Conservation (phyloP, 164 flowering plant species). For the Aristolochia fimbriata region DNA sequence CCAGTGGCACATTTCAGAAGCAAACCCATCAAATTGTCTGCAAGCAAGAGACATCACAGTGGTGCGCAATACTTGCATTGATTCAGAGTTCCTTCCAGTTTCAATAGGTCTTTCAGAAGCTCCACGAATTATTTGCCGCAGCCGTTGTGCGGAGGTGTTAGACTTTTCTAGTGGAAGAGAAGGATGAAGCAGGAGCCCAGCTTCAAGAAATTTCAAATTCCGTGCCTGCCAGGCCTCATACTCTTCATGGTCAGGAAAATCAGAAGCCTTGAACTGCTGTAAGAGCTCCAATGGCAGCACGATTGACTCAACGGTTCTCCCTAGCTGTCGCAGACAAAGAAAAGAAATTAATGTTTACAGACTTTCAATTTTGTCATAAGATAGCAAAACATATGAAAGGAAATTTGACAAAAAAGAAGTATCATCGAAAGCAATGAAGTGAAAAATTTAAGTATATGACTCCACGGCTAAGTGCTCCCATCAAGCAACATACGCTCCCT, state of each 20-base stretch:
- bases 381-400: too few relatives aligned
- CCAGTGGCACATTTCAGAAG: slow-evolving; percentile 68
- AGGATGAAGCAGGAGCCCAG: slow-evolving; percentile 77
- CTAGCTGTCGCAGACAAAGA: slow-evolving; percentile 43
- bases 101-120: slow-evolving; percentile 56
- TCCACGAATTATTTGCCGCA: slow-evolving; percentile 45
- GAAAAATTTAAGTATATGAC: too few relatives aligned
- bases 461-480: too few relatives aligned
- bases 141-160: slow-evolving; percentile 32
- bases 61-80: slow-evolving; percentile 50
- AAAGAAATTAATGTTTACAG: background rate
- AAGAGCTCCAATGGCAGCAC: slow-evolving; percentile 81
- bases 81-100: slow-evolving; percentile 53
- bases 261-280: slow-evolving; percentile 67
- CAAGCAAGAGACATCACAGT: slow-evolving; percentile 63
- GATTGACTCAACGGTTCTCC: slow-evolving; percentile 60
- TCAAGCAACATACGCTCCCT: too few relatives aligned
- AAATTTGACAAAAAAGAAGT: too few relatives aligned
- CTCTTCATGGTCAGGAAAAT: slow-evolving; percentile 57
- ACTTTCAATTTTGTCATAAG: too few relatives aligned
- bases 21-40: slow-evolving; percentile 52
- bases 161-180: slow-evolving; percentile 36
- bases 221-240: slow-evolving; percentile 73
- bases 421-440: too few relatives aligned
- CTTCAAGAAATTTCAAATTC: slow-evolving; percentile 66